Evolutionary conservation across 1,284 basidiomycete genomes (phyloP), one percentile per base, ranked within the genome.

Genomic region (Crucibulum parvulum): DNA sequence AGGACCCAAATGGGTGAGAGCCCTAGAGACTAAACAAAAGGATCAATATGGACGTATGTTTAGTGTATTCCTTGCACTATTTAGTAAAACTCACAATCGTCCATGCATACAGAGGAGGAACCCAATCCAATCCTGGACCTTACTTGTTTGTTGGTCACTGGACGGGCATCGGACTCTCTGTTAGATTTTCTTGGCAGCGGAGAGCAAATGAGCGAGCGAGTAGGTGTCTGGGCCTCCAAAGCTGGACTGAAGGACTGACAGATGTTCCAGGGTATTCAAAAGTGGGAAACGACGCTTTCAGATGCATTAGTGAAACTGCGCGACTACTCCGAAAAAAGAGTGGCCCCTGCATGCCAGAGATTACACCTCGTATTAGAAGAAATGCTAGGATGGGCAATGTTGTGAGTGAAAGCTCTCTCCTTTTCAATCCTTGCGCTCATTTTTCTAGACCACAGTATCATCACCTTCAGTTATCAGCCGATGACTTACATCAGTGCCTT

Each of bases 141-240:
- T 56, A 92, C 89, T n/a, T 77, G 78, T 53, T 80, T 93, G 58
- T 81, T 94, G 43, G 82, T 87, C 18, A 90, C 90, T 24, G 91
- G 91, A 8, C 82, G 86, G 57, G 77, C 85, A 18, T 87, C 90
- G 35, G 90, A 91, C 58, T 78, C 89, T 6, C 77, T 94, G 37
- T 68, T 76, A 45, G 92, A 93, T 73, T 91, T 90, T 71, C 80
- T 94, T 55, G 87, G 88, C 15, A 91, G 90, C 65, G 85, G 85
- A 18, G 91, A 93, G 67, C 87, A 89, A 67, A 90, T 90, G 82
- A 92, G 88, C 61, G 92, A 94, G 75, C 81, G 92, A 72, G 92
- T 92, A 77, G 65, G 77, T 69, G 24, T 24, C 24, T 4, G 4
- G 24, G 24, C 24, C 24, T 24, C 24, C 24, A 24, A 24, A 24